These are phyloP conservation scores for Plasmodium sp. DNA, from an alignment of 169 alveolate genomes.

Conservation along the genomic window DNA sequence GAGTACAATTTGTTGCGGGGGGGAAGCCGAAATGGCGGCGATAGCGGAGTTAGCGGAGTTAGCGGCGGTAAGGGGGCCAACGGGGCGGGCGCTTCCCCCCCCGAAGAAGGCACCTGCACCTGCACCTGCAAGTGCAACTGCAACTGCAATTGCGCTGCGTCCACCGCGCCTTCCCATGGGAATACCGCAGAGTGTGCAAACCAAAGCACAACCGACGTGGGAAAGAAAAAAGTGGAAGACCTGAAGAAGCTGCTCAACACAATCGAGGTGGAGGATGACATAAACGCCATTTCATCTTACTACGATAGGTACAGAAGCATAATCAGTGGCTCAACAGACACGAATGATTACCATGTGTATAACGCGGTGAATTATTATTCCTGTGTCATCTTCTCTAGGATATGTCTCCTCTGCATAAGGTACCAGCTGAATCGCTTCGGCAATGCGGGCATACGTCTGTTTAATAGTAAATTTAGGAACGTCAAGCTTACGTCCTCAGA, in stretches of 20 bases:
- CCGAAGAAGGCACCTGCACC: neutral
- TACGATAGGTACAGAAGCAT: conserved; percentile 29
- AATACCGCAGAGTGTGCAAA: neutral
- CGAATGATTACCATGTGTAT: neutral
- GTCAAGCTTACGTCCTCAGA: conserved; percentile 50
- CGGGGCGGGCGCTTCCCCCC: neutral
- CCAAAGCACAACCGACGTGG: neutral
- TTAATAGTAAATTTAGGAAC: conserved; percentile 50
- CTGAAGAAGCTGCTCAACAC: conserved; percentile 8
- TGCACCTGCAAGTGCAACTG: neutral
- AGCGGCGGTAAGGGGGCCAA: neutral
- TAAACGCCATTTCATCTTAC: conserved; percentile 31
- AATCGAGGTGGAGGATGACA: conserved; percentile 48
- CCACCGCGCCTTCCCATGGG: neutral
- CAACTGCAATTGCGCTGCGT: neutral
- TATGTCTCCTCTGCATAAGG: conserved; percentile 54
- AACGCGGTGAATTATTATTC: conserved; percentile 17
- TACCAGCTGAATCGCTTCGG: conserved; percentile 68
- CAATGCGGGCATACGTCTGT: conserved; percentile 37
- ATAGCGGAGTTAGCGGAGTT: too few species aligned
- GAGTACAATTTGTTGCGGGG: neutral
- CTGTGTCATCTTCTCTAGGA: conserved; percentile 51
- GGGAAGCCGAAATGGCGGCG: too few species aligned
- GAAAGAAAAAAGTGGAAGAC: conserved; percentile 5
- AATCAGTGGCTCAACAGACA: neutral